Evolutionary conservation across 495 filamentous ascomycete genomes (phyloP), one percentile per base, ranked within the genome.

Genomic region (Echria macrotheca): DNA sequence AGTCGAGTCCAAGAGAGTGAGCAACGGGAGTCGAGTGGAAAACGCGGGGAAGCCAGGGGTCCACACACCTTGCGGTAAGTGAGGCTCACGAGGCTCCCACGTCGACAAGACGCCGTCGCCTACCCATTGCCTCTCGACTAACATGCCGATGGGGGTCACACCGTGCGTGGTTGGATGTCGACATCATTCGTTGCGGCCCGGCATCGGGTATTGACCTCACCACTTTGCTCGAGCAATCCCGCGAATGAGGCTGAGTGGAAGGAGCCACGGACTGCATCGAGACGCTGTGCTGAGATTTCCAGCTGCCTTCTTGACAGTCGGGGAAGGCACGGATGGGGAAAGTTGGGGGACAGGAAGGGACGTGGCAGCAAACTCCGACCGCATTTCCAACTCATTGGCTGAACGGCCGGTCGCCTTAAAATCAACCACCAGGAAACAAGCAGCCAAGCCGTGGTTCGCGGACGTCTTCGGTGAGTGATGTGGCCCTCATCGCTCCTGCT

Each of bases 241-340:
- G 23, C 45, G 45, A 48, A 48, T 48, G 39, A 37, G 45, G 45
- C 45, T 48, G 32, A 48, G 26, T 14, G 17, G 19, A 21, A 19
- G 33, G 4, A 17, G 19, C n/a, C 22, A 21, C 22, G 19, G 24
- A 22, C 18, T 33, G 15, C 45, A 38, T 14, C 22, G 18, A 44
- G 25, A 17, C 25, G 29, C 40, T 9, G n/a, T 15, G 19, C 22
- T 22, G 25, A 24, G 18, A 38, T 5, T 11, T n/a, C 36, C 44
- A 46, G 39, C 39, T 23, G 39, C 39, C 39, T 42, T n/a, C 39
- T 18, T 37, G 35, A 18, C 12, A 35, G 31, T n/a, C 17, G 31
- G 12, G 35, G 35, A 37, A 18, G 35, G 35, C 17, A 37, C 12
- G 6, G 6, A 31, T 31, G 28, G 14, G 33, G 14, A 14, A 37